Percentiles rank a stretch among this genome's conserved stretches.
These are phyloP conservation scores for Luzula sylvatica DNA, from an alignment of 176 grass and related monocot species.

Conservation along the genomic window DNA sequence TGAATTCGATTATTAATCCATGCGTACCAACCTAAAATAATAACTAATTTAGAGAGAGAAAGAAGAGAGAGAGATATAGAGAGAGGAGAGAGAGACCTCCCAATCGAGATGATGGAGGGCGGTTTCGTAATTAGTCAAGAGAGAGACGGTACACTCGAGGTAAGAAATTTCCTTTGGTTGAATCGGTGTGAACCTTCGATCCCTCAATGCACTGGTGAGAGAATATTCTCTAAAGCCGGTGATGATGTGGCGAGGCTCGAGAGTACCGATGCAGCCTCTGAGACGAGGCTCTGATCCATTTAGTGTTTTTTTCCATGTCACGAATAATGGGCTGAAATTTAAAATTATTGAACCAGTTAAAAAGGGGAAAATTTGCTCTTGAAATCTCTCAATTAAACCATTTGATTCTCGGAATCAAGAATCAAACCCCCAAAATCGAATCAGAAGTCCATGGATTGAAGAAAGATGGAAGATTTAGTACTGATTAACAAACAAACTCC, in stretches of 20 bases:
- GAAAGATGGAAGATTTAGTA: background rate
- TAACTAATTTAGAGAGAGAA: conserved; percentile 13
- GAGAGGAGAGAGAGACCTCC: conserved; percentile 45
- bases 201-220: conserved; percentile 85
- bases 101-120: conserved; percentile 83
- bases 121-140: conserved; percentile 70
- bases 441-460: background rate
- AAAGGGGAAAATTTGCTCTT: no score
- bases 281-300: conserved; percentile 88
- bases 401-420: background rate
- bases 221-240: conserved; percentile 89
- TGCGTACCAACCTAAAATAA: conserved; percentile 74
- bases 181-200: conserved; percentile 80
- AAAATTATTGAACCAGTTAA: background rate
- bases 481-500: no score
- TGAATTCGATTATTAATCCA: conserved; percentile 98
- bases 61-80: background rate
- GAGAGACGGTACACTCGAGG: conserved; percentile 92
- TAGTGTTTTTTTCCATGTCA: conserved; percentile 92
- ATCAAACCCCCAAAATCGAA: background rate
- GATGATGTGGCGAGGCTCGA: conserved; percentile 71
- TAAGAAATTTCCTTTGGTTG: conserved; percentile 76
- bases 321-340: conserved; percentile 92
- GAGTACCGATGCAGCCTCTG: conserved; percentile 91
- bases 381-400: no score